Evolutionary conservation across 345 rosid genomes (phyloP).

Genomic region (Arabidopsis suecica): DNA sequence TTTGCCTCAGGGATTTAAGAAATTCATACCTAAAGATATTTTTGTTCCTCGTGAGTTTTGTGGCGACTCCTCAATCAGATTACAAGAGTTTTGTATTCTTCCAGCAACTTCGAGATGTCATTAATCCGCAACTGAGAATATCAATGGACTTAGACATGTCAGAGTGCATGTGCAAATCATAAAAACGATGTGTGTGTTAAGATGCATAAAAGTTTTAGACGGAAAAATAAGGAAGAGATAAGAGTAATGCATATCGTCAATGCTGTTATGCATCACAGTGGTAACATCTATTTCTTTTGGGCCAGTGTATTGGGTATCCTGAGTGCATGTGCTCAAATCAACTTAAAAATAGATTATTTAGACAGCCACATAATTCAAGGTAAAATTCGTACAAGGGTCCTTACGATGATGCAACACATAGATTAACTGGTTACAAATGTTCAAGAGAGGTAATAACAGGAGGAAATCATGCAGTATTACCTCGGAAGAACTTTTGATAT

Average conservation of each 20-base stretch:
- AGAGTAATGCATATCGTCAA: background rate
- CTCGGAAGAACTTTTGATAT: conserved; percentile 77
- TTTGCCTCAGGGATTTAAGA: conserved; percentile 6
- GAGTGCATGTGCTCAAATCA: background rate
- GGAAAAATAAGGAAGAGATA: conserved; percentile 1
- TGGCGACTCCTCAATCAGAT: conserved; percentile 40
- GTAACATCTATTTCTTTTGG: background rate
- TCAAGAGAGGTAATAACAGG: conserved; percentile 21
- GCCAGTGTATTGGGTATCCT: background rate
- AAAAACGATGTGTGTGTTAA: background rate
- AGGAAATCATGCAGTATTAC: conserved; percentile 45
- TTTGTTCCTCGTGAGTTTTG: conserved; percentile 11
- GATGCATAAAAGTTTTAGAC: conserved; percentile 18
- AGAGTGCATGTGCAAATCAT: conserved; percentile 3
- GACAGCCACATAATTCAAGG: background rate
- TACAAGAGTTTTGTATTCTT: conserved; percentile 67
- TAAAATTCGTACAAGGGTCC: conserved; percentile 7
- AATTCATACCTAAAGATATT: conserved; percentile 19
- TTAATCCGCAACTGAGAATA: conserved; percentile 73
- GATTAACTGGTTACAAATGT: conserved; percentile 4
- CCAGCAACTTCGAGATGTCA: conserved; percentile 78
- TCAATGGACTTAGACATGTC: background rate
- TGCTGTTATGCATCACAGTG: background rate
- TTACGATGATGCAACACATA: conserved; percentile 16
- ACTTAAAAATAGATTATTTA: background rate